phyloP scores from a whole-genome alignment of 2,329 filamentous ascomycete genomes.

The Talaromyces sp. region DNA sequence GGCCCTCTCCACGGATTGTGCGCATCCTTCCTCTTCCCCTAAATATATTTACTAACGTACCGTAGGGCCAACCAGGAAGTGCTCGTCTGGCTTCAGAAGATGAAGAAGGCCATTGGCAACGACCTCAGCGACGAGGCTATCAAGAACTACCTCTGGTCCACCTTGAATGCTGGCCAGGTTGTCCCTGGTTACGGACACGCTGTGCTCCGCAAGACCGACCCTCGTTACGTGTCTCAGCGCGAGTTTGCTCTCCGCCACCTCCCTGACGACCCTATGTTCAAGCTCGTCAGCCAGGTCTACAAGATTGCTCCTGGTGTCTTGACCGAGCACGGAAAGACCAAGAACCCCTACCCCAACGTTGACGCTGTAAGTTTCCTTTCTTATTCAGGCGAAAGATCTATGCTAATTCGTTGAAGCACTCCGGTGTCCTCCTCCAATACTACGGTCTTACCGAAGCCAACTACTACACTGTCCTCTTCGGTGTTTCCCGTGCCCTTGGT shows the following conservation, averaged over 20 bases:
- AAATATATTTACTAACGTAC: neutral
- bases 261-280: constrained; percentile 98
- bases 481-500: constrained; percentile 96
- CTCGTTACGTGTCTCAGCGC: constrained; percentile 97
- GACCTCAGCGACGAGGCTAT: constrained; percentile 96
- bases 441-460: constrained; percentile 98
- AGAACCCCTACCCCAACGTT: constrained; percentile 99
- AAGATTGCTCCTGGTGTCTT: constrained; percentile 98
- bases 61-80: constrained; percentile 92
- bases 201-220: constrained; percentile 99
- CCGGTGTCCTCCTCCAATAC: constrained; percentile 98
- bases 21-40: constrained; percentile 27
- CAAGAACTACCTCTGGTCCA: constrained; percentile 98
- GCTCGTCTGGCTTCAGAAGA: constrained; percentile 97
- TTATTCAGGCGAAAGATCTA: neutral
- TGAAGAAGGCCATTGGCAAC: constrained; percentile 92
- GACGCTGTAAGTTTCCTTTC: constrained; percentile 61
- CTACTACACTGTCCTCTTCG: constrained; percentile 99
- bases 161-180: constrained; percentile 91
- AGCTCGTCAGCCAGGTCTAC: constrained; percentile 99
- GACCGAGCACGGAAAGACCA: constrained; percentile 99
- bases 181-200: constrained; percentile 98
- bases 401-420: constrained; percentile 59
- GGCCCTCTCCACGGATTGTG: constrained; percentile 93
- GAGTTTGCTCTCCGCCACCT: constrained; percentile 93